Conservation (phyloP, 257 asterid genomes). For the Solanum lignicaule region DNA sequence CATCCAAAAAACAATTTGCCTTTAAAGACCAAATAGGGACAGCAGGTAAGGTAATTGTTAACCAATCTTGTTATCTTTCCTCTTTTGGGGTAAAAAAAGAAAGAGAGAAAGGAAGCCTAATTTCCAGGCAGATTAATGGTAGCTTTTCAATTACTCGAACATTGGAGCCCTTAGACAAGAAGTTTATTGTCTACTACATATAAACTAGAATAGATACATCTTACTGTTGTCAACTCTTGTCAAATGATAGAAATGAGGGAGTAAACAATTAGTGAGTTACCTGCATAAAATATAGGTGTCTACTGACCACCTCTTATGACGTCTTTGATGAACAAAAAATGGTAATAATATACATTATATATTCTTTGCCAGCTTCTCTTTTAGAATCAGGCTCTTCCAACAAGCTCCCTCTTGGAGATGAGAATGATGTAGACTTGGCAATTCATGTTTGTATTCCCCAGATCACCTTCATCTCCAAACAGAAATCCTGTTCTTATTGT, state of each 20-base stretch:
- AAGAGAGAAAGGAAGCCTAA: neutral
- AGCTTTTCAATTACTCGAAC: neutral
- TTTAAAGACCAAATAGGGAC: neutral
- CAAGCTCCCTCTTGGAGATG: neutral
- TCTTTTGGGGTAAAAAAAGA: neutral
- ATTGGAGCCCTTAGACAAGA: neutral
- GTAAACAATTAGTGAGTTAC: neutral
- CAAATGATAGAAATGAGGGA: neutral
- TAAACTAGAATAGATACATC: neutral
- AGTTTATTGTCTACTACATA: neutral
- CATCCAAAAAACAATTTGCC: neutral
- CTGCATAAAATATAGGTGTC: neutral
- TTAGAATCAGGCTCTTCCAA: neutral
- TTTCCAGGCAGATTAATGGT: neutral
- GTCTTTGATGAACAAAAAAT: neutral
- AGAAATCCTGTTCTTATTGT: neutral
- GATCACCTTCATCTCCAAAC: neutral
- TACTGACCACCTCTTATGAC: neutral
- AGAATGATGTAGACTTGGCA: neutral
- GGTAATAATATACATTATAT: neutral
- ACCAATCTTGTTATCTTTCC: neutral
- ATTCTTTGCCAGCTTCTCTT: neutral
- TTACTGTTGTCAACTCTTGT: neutral
- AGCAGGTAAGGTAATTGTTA: neutral
- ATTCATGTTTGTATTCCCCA: neutral